Evolutionary conservation across 2,329 filamentous ascomycete species (phyloP).

Genomic region (Colletotrichum acutatum): DNA sequence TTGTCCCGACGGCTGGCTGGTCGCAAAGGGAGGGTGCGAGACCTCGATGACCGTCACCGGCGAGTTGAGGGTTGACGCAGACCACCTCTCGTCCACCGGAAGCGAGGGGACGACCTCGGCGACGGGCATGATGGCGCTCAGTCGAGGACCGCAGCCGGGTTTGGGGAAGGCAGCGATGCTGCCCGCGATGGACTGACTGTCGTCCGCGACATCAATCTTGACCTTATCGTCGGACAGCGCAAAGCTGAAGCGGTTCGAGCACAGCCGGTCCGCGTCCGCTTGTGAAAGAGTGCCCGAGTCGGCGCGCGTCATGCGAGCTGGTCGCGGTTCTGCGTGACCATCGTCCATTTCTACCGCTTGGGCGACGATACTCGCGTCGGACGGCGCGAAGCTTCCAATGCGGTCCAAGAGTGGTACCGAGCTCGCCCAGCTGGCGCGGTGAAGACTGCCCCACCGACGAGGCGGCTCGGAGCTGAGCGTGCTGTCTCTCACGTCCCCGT

Average conservation of each 20-base stretch:
- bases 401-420: conserved; percentile 36
- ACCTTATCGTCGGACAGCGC: background rate
- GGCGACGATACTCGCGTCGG: conserved; percentile 10
- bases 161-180: conserved; percentile 19
- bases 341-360: background rate
- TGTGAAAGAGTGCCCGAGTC: conserved; percentile 36
- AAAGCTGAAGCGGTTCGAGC: conserved; percentile 19
- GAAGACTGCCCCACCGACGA: conserved; percentile 31
- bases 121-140: conserved; percentile 54
- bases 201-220: background rate
- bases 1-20: background rate
- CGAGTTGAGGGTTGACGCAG: conserved; percentile 31
- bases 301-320: conserved; percentile 10
- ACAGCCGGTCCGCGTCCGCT: conserved; percentile 27
- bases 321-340: background rate
- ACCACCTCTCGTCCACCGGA: conserved; percentile 30
- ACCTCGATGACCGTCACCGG: conserved; percentile 18
- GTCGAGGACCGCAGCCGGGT: conserved; percentile 36
- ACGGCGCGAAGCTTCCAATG: conserved; percentile 35
- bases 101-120: conserved; percentile 45
- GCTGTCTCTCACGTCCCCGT: conserved; percentile 21
- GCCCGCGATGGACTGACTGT: conserved; percentile 22
- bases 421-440: conserved; percentile 36
- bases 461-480: conserved; percentile 28
- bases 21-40: conserved; percentile 2